Percentiles rank a stretch among this genome's conserved stretches.
phyloP scores from a whole-genome alignment of 306 rosid species.

The Prinsepia uniflora region DNA sequence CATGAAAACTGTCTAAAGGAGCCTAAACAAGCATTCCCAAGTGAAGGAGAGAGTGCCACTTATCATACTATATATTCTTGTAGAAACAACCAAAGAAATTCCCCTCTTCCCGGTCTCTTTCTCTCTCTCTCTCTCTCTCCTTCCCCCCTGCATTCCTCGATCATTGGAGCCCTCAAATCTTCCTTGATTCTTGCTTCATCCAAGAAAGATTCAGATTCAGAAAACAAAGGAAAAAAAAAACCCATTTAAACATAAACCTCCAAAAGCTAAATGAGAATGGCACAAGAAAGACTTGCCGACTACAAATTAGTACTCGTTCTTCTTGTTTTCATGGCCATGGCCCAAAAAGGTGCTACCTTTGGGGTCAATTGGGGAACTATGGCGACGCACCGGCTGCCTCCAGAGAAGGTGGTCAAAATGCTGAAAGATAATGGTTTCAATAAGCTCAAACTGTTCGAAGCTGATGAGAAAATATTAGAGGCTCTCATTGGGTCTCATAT shows the following conservation, averaged over 20 bases:
- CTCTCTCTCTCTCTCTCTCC: constrained; percentile 7
- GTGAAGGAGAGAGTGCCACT: constrained; percentile 1
- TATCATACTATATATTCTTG: constrained; percentile 25
- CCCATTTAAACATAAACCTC: constrained; percentile 3
- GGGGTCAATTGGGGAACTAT: constrained; percentile 98
- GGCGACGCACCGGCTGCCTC: constrained; percentile 69
- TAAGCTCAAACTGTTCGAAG: constrained; percentile 78
- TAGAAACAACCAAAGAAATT: constrained; percentile 20
- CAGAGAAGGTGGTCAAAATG: constrained; percentile 64
- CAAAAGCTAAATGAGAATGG: constrained; percentile 33
- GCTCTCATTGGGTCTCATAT: constrained; percentile 71
- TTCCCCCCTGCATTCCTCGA: constrained; percentile 12
- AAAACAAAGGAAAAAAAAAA: not conserved
- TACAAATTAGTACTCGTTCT: constrained; percentile 20
- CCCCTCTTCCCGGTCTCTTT: constrained; percentile 25
- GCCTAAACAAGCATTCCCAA: not conserved
- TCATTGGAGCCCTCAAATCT: constrained; percentile 28
- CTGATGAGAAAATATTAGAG: constrained; percentile 66
- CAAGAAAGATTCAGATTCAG: constrained; percentile 31
- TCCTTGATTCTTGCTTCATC: constrained; percentile 39
- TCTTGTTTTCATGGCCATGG: constrained; percentile 33
- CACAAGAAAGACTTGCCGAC: constrained; percentile 28
- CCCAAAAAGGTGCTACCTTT: constrained; percentile 32
- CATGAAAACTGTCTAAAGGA: constrained; percentile 36
- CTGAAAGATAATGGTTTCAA: constrained; percentile 64